These are phyloP conservation scores for Coemansia umbellata DNA, from an alignment of 192 early-diverging fungal species.

Conservation along the genomic window DNA sequence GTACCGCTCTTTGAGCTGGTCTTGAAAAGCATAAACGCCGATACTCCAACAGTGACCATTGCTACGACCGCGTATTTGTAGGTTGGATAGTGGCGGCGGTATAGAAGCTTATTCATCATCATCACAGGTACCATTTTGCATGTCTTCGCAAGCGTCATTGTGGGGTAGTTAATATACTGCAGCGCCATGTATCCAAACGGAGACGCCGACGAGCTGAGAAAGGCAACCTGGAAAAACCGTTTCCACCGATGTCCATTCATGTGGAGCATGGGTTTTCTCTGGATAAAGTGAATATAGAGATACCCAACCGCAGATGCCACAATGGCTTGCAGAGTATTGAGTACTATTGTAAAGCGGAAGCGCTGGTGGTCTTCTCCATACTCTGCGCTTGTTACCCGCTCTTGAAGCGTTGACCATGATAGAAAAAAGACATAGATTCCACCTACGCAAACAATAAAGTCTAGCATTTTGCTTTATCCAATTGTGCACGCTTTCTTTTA, in stretches of 20 bases:
- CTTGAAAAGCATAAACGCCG: constrained; percentile 88
- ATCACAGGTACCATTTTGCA: constrained; percentile 96
- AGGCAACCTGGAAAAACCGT: constrained; percentile 73
- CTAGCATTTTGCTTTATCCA: constrained; percentile 54
- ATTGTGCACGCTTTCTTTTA: too few relatives aligned
- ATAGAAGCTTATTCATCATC: constrained; percentile 91
- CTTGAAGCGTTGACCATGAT: constrained; percentile 93
- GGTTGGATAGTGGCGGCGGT: constrained; percentile 79
- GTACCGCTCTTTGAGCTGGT: constrained; percentile 18
- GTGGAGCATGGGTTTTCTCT: constrained; percentile 39
- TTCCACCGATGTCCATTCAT: constrained; percentile 48
- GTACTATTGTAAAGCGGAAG: constrained; percentile 89
- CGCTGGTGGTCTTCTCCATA: constrained; percentile 65
- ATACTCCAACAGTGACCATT: constrained; percentile 88
- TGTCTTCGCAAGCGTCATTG: constrained; percentile 93
- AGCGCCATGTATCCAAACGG: constrained; percentile 93
- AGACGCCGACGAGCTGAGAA: constrained; percentile 70
- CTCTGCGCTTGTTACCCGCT: constrained; percentile 79
- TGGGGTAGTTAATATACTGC: constrained; percentile 95
- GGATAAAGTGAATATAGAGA: constrained; percentile 64
- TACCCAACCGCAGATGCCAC: constrained; percentile 71
- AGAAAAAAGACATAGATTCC: constrained; percentile 96
- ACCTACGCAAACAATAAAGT: constrained; percentile 62
- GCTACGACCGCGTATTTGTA: constrained; percentile 86
- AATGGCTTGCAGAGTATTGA: constrained; percentile 83